These are phyloP conservation scores for Drechmeria coniospora DNA, from an alignment of 2,329 filamentous ascomycete species.

Conservation along the genomic window DNA sequence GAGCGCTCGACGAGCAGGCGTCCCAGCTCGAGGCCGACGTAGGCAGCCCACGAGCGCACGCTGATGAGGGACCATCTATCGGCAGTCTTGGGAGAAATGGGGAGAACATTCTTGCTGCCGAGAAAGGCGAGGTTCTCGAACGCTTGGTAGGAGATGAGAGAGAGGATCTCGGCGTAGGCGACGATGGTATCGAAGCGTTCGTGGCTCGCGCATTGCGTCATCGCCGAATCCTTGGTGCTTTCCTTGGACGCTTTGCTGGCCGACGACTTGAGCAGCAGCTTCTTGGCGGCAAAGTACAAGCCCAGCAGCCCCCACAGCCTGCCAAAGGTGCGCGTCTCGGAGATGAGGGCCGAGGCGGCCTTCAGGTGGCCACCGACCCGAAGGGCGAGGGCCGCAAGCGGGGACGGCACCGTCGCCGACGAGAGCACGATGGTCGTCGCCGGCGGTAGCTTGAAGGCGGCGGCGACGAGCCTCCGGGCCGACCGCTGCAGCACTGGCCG, in stretches of 20 bases:
- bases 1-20: constrained; percentile 38
- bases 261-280: constrained; percentile 22
- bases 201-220: constrained; percentile 22
- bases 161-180: constrained; percentile 50
- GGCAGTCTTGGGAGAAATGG: constrained; percentile 39
- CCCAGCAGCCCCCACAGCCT: constrained; percentile 65
- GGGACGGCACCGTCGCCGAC: constrained; percentile 18
- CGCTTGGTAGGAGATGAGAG: constrained; percentile 56
- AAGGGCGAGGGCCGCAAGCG: constrained; percentile 28
- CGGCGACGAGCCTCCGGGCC: constrained; percentile 34
- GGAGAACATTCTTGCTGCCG: constrained; percentile 54
- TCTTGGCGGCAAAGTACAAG: constrained; percentile 52
- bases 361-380: constrained; percentile 37
- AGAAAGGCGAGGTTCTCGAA: constrained; percentile 78
- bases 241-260: constrained; percentile 9
- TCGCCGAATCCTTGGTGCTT: constrained; percentile 13
- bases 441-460: constrained; percentile 34
- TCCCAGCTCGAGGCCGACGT: constrained; percentile 61
- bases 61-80: constrained; percentile 54
- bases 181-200: constrained; percentile 29
- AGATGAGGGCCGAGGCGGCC: constrained; percentile 48
- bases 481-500: constrained; percentile 40
- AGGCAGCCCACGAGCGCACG: constrained; percentile 64
- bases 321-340: constrained; percentile 56
- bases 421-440: constrained; percentile 30